Evolutionary conservation across 192 early-diverging fungal genomes (phyloP).

Genomic region (Umbelopsis vinacea): DNA sequence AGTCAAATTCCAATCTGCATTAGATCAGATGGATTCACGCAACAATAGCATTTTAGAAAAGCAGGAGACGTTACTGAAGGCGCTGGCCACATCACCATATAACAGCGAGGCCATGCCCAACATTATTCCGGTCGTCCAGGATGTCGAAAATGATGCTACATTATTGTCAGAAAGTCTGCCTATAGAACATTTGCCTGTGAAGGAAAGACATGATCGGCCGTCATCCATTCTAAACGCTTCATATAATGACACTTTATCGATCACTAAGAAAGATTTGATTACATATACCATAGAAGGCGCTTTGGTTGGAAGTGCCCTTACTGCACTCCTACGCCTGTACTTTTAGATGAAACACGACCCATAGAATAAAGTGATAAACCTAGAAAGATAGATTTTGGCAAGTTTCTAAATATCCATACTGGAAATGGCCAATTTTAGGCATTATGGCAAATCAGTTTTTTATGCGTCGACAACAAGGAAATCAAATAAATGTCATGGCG

Average conservation of each 20-base stretch:
- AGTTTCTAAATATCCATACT: too few species aligned
- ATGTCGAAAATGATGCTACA: constrained; percentile 3
- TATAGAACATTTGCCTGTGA: too few species aligned
- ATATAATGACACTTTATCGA: neutral
- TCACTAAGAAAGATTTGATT: constrained; percentile 24
- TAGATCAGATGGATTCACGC: constrained; percentile 31
- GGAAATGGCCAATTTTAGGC: neutral
- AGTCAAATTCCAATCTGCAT: constrained; percentile 34
- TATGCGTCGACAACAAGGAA: neutral
- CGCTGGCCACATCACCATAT: neutral
- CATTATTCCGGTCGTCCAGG: neutral
- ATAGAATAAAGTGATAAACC: neutral
- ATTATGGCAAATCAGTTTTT: neutral
- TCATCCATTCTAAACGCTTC: neutral
- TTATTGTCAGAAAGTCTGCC: too few species aligned
- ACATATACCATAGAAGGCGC: constrained; percentile 42
- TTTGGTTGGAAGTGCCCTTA: constrained; percentile 37
- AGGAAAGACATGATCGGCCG: neutral
- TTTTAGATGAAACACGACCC: neutral
- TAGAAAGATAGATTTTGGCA: too few species aligned
- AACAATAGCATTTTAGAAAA: constrained; percentile 34
- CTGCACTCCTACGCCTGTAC: constrained; percentile 28
- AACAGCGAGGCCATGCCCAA: neutral
- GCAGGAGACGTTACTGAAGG: constrained; percentile 32
- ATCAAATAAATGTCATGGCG: too few species aligned